Evolutionary conservation across 345 rosid species (phyloP), one percentile per base, ranked within the genome.

Genomic region (Anastatica hierochuntica): DNA sequence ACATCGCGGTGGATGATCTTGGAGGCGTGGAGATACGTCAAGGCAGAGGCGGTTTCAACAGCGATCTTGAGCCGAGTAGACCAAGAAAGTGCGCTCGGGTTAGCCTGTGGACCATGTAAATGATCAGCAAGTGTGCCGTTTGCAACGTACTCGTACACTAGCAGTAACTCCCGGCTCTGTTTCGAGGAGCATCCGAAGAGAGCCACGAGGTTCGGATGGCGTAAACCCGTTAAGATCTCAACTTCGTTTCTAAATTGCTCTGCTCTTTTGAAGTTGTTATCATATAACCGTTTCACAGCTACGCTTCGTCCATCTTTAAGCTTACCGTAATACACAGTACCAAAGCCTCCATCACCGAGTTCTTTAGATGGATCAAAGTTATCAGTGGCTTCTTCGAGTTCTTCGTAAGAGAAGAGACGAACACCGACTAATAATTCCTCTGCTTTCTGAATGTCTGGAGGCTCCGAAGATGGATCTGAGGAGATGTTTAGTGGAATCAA

Each of bases 51-150:
- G 6, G 98, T 90, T 67, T 90, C 96, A 0, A 80, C 39, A n/a
- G 96, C 96, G 30, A 90, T 84, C 14, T 87, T 76, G 45, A 90
- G 63, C 21, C 96, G 73, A 1, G 49, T 79, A 30, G 53, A 26
- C 96, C 95, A 87, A 13, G 75, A 76, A 3, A 87, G 81, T 24
- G 51, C 68, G 33, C 89, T 88, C 0, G 85, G 82, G 36, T 75
- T 90, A 20, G 81, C 78, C 23, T 30, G 77, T 14, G 70, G 61
- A 7, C 98, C 89, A 0, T 87, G 89, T 11, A 90, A 72, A 63
- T 90, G 85, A 61, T 90, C 96, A 5, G 95, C 95, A 47, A 90
- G 75, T 0, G 98, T 87, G 10, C 98, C 98, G n/a, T 90, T 90
- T 7, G 85, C 44, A 35, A 87, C 68, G 54, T 73, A 90, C 68